A percentile compares a stretch with the other conserved stretches of the same genome.
These are phyloP conservation scores for Raphanus hybrid DNA, from an alignment of 441 rosid genomes.

Conservation along the genomic window DNA sequence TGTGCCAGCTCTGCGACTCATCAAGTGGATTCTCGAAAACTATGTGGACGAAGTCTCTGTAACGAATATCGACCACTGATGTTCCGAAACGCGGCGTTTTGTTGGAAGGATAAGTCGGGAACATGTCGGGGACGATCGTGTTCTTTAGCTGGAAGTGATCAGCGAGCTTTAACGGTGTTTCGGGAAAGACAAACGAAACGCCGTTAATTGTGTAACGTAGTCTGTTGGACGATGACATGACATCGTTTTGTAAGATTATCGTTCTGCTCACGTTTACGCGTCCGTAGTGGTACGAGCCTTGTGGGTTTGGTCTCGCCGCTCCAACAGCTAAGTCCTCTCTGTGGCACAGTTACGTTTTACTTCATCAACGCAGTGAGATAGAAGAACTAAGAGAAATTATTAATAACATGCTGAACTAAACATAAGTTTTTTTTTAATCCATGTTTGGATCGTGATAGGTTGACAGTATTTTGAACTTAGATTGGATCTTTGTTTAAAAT, in stretches of 20 bases:
- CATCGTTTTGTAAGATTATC: constrained; percentile 53
- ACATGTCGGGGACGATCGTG: constrained; percentile 39
- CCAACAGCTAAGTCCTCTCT: constrained; percentile 78
- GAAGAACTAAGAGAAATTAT: no score
- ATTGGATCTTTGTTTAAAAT: no score
- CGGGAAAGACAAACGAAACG: constrained; percentile 54
- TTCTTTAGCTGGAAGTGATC: constrained; percentile 45
- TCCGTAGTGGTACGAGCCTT: constrained; percentile 76
- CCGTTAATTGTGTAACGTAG: constrained; percentile 58
- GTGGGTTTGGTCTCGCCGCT: constrained; percentile 85
- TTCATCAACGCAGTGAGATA: not conserved
- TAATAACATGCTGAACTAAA: no score
- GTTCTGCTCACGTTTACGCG: constrained; percentile 59
- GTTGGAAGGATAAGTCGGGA: constrained; percentile 52
- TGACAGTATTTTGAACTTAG: no score
- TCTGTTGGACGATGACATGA: constrained; percentile 28
- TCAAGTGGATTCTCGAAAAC: constrained; percentile 55
- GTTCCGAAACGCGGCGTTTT: constrained; percentile 47
- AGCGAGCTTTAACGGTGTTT: constrained; percentile 67
- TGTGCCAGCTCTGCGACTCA: constrained; percentile 71
- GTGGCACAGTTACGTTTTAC: not conserved
- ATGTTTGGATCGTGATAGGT: no score
- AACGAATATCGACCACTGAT: constrained; percentile 33
- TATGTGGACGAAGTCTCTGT: constrained; percentile 70
- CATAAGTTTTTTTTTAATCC: no score